These are phyloP conservation scores for Teunomyces lycoperdinae DNA, from an alignment of 805 yeast genomes.

Conservation along the genomic window DNA sequence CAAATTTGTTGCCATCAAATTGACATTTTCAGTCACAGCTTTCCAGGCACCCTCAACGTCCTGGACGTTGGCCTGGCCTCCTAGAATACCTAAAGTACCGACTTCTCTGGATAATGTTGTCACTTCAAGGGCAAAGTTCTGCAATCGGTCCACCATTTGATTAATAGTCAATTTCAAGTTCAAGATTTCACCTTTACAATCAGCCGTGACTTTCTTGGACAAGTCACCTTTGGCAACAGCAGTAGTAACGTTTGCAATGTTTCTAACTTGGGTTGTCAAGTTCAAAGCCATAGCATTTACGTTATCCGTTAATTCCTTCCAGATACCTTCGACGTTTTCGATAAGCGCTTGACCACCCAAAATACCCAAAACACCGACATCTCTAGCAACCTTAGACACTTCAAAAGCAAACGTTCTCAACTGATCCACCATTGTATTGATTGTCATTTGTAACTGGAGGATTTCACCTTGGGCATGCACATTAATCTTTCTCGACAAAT, in stretches of 20 bases:
- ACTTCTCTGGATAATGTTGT: constrained; percentile 47
- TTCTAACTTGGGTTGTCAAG: constrained; percentile 83
- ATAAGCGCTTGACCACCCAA: constrained; percentile 86
- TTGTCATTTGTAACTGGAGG: constrained; percentile 78
- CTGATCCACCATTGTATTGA: constrained; percentile 87
- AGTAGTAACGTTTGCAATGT: constrained; percentile 83
- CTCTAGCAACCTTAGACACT: constrained; percentile 82
- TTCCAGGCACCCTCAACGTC: constrained; percentile 53
- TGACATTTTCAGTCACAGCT: constrained; percentile 47
- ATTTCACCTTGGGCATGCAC: constrained; percentile 93
- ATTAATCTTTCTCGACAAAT: constrained; percentile 74
- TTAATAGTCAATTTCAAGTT: constrained; percentile 47
- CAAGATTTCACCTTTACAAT: constrained; percentile 64
- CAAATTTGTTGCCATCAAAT: constrained; percentile 47
- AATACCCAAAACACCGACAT: constrained; percentile 86
- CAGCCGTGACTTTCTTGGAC: constrained; percentile 80
- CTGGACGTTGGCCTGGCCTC: constrained; percentile 51
- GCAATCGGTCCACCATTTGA: constrained; percentile 52
- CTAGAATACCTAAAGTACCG: constrained; percentile 46
- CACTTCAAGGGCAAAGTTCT: constrained; percentile 45
- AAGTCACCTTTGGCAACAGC: constrained; percentile 85
- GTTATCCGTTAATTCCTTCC: constrained; percentile 85
- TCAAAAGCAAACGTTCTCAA: constrained; percentile 80
- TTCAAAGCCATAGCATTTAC: constrained; percentile 89
- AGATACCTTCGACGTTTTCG: constrained; percentile 77